Base-by-base conservation (phyloP, 768 basidiomycete genomes). In the Trichaptum fuscoviolaceum region DNA sequence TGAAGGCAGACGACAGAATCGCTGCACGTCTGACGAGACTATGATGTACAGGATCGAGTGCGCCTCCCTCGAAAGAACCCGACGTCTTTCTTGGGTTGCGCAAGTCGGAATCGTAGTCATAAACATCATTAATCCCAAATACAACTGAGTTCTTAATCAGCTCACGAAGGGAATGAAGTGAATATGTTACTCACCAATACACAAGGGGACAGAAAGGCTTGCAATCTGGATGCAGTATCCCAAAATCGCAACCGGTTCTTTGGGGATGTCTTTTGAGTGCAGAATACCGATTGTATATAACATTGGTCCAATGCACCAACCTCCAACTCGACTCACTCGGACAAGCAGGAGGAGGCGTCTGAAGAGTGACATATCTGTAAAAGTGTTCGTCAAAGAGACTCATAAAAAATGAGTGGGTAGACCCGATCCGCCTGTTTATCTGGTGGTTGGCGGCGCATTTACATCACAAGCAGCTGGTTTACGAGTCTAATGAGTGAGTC, bases 91-190 rank as follows among this genome's bases (percentile, higher is more conserved):
- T 36, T 30, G 68, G 68, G 66, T 70, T 70, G 6, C 35, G 65
- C 2, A 67, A 25, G 58, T 70, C 69, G 25, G 62, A 65, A 7
- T 66, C 65, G 34, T 70, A 70, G 58, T 70, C 69, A 62, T 66
- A 70, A n/a, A 70, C 68, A 62, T 70, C 69, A 35, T 70, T 70
- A 42, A 70, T 64, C 20, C 69, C 69, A 63, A 70, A 70, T 20
- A 70, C 69, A 57, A 70, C 69, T 70, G 57, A 24, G n/a, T 34
- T 25, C 59, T 7, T 12, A 61, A 18, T 52, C 23, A 15, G 59
- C 2, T 35, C 35, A 7, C 3, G 42, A 12, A 52, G 23, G 1
- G 27, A 36, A 62, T 27, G 20, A 18, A 24, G 20, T 2, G 60
- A 23, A 65, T 24, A 23, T 3, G n/a, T 20, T n/a, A n/a, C 67